Evolutionary conservation across 257 asterid species (phyloP).

Genomic region (Anisodus tanguticus): DNA sequence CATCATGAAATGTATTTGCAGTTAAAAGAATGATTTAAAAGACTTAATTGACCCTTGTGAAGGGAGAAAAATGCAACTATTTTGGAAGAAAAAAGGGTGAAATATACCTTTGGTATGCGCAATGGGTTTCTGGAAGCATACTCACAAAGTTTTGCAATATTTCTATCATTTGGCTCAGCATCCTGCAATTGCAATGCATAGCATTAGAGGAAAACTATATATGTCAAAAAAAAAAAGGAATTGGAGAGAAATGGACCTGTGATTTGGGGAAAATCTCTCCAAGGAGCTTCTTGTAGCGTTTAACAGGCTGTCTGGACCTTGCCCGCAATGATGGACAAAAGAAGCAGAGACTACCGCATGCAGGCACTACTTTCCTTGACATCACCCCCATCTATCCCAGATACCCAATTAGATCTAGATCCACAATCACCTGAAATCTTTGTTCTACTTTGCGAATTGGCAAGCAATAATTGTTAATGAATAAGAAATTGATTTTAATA

Average conservation of each 20-base stretch:
- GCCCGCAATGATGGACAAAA: slow-evolving; percentile 60
- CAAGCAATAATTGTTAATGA: not conserved
- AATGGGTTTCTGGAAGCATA: slow-evolving; percentile 54
- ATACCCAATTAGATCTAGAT: too few species aligned
- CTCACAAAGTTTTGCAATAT: slow-evolving; percentile 55
- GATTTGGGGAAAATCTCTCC: slow-evolving; percentile 53
- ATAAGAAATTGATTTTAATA: too few species aligned
- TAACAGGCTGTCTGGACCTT: slow-evolving; percentile 61
- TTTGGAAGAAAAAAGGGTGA: not conserved
- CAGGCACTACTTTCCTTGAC: slow-evolving; percentile 62
- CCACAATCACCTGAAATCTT: too few species aligned
- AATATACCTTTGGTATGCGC: slow-evolving; percentile 54
- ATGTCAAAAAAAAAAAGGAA: not conserved
- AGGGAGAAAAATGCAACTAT: not conserved
- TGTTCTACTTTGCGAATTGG: not conserved
- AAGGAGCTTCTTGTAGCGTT: slow-evolving; percentile 59
- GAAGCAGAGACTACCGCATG: slow-evolving; percentile 55
- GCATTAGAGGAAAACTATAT: not conserved
- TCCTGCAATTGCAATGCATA: slow-evolving; percentile 40
- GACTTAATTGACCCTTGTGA: not conserved
- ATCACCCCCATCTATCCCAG: slow-evolving; percentile 49
- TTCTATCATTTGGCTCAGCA: slow-evolving; percentile 56
- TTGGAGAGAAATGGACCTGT: slow-evolving; percentile 38
- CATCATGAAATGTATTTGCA: not conserved
- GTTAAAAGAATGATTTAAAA: not conserved